Evolutionary conservation across 306 rosid species (phyloP).

Genomic region (Phaseolus lunatus): DNA sequence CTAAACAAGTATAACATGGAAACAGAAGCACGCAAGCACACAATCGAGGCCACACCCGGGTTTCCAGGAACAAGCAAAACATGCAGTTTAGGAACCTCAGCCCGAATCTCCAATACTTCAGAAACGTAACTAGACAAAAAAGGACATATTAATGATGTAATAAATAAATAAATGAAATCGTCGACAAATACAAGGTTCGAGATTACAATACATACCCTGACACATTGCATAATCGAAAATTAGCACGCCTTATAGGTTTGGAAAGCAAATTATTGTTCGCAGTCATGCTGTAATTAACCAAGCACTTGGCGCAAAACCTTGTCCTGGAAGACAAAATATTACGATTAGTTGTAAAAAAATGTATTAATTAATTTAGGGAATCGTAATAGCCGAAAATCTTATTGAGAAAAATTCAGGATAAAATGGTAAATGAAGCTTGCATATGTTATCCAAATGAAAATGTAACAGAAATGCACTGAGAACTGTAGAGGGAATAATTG

Average conservation of each 20-base stretch:
- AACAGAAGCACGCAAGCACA: background rate
- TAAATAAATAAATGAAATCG: background rate
- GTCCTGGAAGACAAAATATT: slow-evolving; percentile 46
- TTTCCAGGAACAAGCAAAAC: slow-evolving; percentile 86
- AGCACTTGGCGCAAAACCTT: slow-evolving; percentile 45
- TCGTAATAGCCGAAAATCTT: background rate
- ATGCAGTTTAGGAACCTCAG: slow-evolving; percentile 78
- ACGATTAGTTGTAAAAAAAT: background rate
- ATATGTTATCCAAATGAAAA: background rate
- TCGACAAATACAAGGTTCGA: background rate
- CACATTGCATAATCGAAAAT: slow-evolving; percentile 71
- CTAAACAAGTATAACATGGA: slow-evolving; percentile 24
- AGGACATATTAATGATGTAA: background rate
- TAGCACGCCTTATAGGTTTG: slow-evolving; percentile 54
- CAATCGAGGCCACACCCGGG: slow-evolving; percentile 64
- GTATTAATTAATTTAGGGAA: background rate
- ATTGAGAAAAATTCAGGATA: background rate
- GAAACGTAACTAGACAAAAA: slow-evolving; percentile 59
- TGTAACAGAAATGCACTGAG: slow-evolving; percentile 19
- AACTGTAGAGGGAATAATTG: too few relatives aligned
- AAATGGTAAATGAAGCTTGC: background rate
- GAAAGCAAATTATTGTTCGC: slow-evolving; percentile 44
- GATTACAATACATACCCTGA: slow-evolving; percentile 64
- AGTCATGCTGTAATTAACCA: slow-evolving; percentile 51
- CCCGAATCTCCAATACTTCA: slow-evolving; percentile 80